Base-by-base conservation (phyloP, 768 basidiomycete species). In the Panaeolus cyanescens region DNA sequence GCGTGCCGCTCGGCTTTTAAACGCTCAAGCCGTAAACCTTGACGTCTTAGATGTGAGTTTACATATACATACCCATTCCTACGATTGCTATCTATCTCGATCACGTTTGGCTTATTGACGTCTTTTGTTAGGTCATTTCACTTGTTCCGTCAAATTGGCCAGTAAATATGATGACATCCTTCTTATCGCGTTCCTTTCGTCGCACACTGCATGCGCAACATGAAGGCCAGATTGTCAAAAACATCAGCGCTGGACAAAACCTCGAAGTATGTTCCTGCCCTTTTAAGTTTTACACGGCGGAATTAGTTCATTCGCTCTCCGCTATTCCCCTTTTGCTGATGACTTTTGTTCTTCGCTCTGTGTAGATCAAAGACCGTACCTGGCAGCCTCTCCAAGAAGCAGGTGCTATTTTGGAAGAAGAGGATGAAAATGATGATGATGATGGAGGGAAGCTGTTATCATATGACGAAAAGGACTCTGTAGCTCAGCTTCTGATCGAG, bases 141-240 rank as follows among this genome's bases (percentile, higher is more conserved):
- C 70, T 86, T 33, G 78, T 96, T 7, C 94, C 95, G 4, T 70
- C 84, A 55, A 78, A 84, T 28, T 96, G 95, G 94, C 85, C 93
- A 1, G 75, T 96, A 13, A 79, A 81, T 19, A 74, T 83, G 9
- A 79, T 96, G 61, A 86, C 92, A 0, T 85, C 88, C 4, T 95
- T 96, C 79, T 78, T 96, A 28, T 75, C 86, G 4, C 88, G 92
- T 15, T 92, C 93, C 3, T 84, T 95, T 61, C 84, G 93, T 22
- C 81, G 91, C 64, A 85, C 87, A 8, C 74, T 93, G 22, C 94
- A 96, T 68, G 75, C 80, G 12, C 74, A 77, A 20, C 86, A 89
- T 50, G 90, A 95, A 71, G 85, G 85, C 5, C 82, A 85, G 69
- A 89, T 96, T 56, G 72, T 95, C 59, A 96, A 92, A 72, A 85